Percentiles rank a stretch among this genome's conserved stretches.
Evolutionary conservation across 768 basidiomycete species (phyloP).

Genomic region (Agrocybe chaxingu): DNA sequence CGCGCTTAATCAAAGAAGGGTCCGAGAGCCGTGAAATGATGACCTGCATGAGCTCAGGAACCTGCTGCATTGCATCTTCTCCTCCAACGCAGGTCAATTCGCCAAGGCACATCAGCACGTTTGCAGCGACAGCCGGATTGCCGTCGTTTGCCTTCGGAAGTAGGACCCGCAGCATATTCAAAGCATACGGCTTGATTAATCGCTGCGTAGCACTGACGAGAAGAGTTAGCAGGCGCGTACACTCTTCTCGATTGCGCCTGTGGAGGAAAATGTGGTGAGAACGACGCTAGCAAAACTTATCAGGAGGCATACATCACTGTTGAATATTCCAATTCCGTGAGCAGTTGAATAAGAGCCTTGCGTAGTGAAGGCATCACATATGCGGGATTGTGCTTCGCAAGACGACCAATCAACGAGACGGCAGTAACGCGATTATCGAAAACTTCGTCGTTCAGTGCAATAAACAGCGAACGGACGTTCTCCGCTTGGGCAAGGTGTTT

Average conservation of each 20-base stretch:
- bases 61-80: conserved; percentile 81
- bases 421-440: conserved; percentile 94
- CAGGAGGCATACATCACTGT: conserved; percentile 56
- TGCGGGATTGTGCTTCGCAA: conserved; percentile 94
- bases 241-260: conserved; percentile 88
- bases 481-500: conserved; percentile 97
- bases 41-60: conserved; percentile 85
- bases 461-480: conserved; percentile 95
- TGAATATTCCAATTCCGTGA: conserved; percentile 96
- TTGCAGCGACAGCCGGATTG: conserved; percentile 86
- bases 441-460: conserved; percentile 95
- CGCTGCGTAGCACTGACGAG: conserved; percentile 90
- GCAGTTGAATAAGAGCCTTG: conserved; percentile 91
- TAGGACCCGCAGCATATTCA: conserved; percentile 91
- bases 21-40: conserved; percentile 90
- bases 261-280: conserved; percentile 3
- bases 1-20: conserved; percentile 82
- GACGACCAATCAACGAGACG: conserved; percentile 85
- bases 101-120: conserved; percentile 91
- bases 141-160: conserved; percentile 84
- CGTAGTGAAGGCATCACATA: conserved; percentile 98
- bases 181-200: conserved; percentile 92
- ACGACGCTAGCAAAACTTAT: not conserved
- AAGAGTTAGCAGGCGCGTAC: conserved; percentile 83
- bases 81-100: conserved; percentile 92